phyloP scores from a whole-genome alignment of 345 rosid genomes.

The Acer campestre region DNA sequence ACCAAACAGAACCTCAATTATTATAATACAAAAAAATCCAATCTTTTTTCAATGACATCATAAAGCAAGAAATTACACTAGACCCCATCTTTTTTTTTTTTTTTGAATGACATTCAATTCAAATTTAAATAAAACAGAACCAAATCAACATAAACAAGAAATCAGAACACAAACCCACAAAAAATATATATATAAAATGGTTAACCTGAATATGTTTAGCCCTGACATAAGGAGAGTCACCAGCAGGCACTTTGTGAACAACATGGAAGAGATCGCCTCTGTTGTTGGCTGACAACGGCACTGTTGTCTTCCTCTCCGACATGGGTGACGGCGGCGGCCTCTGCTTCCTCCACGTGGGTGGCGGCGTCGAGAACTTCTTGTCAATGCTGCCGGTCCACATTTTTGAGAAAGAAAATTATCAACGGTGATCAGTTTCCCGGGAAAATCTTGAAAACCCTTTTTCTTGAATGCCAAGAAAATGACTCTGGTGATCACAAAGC shows the following conservation, averaged over 20 bases:
- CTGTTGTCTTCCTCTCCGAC: conserved; percentile 17
- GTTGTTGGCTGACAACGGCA: conserved; percentile 32
- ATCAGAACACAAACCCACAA: not conserved
- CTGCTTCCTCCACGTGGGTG: conserved; percentile 20
- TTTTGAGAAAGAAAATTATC: conserved; percentile 8
- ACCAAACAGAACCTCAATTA: not conserved
- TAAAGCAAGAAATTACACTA: not conserved
- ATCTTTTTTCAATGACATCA: not conserved
- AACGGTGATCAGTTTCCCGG: not conserved
- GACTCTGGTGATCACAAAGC: not conserved
- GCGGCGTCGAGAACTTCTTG: conserved; percentile 20
- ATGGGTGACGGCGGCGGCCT: conserved; percentile 4
- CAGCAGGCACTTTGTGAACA: conserved; percentile 73
- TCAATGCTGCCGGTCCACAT: conserved; percentile 11
- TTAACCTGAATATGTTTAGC: conserved; percentile 83
- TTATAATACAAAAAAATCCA: too few species aligned
- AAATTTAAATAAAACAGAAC: not conserved
- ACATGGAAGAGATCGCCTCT: conserved; percentile 56
- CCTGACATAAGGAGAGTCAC: conserved; percentile 82
- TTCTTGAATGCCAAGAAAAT: conserved; percentile 2
- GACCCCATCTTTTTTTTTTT: not conserved
- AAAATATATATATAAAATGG: not conserved
- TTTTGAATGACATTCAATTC: not conserved
- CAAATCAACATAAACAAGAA: not conserved
- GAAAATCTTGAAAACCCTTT: conserved; percentile 2